Evolutionary conservation across 192 early-diverging fungal species (phyloP).

Genomic region (Geosiphon pyriformis): DNA sequence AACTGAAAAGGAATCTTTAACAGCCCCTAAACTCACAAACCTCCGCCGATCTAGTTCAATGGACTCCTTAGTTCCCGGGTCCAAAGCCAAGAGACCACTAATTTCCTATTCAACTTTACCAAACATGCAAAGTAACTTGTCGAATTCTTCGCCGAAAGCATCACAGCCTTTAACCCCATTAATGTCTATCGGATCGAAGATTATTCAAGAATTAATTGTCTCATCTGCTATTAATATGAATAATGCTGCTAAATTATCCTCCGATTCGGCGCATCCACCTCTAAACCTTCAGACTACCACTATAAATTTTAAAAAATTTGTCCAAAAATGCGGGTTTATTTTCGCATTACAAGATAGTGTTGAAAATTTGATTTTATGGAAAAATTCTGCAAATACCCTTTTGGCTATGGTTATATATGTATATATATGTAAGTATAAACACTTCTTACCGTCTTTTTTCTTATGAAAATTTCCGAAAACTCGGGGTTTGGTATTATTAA

Average conservation of each 20-base stretch:
- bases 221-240: conserved; percentile 41
- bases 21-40: too few species aligned
- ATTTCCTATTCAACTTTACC: background rate
- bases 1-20: too few species aligned
- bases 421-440: conserved; percentile 44
- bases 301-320: conserved; percentile 65
- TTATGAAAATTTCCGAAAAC: background rate
- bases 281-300: conserved; percentile 63
- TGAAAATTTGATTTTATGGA: conserved; percentile 63
- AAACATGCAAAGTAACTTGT: too few species aligned
- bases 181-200: conserved; percentile 26
- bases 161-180: too few species aligned
- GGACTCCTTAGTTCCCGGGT: conserved; percentile 24
- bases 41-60: conserved; percentile 29
- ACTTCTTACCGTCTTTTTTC: background rate
- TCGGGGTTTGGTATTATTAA: too few species aligned
- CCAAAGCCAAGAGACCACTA: background rate
- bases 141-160: too few species aligned
- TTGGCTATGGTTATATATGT: conserved; percentile 46
- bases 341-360: conserved; percentile 60
- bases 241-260: conserved; percentile 32
- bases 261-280: conserved; percentile 47
- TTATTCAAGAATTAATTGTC: conserved; percentile 37
- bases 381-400: conserved; percentile 58
- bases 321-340: conserved; percentile 54